Evolutionary conservation across 2,329 filamentous ascomycete species (phyloP), one percentile per base, ranked within the genome.

Genomic region (Pestalotiopsis sp.): DNA sequence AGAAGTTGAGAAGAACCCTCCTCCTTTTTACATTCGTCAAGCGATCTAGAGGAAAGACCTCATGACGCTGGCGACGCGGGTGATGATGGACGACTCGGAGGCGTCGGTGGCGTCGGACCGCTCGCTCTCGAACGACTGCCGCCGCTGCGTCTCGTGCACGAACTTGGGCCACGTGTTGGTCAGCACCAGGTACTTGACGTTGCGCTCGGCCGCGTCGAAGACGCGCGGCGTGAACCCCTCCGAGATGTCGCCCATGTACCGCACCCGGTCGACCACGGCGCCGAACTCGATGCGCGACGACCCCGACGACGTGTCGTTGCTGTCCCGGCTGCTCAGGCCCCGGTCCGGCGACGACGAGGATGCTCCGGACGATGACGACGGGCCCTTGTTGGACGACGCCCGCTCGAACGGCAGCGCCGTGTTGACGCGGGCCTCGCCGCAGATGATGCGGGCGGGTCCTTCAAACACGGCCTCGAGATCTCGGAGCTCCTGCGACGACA

Each of bases 161-260:
- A 86, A 89, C 74, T 86, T 88, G 38, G 86, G 86, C 90, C 90
- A 92, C 0, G 90, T 92, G 74, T 92, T 92, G 14, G 89, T 91
- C 69, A 91, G 80, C 2, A 92, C 89, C 5, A 92, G 82, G 69
- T 91, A 90, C 77, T 90, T 91, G 79, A 92, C 87, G 72, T 84
- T 86, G n/a, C 79, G 78, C 74, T 90, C 84, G 0, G 89, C 87
- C 4, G 80, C 82, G 72, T 91, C 88, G 73, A 92, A 92, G 2
- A 91, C 82, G 0, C 75, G 74, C 4, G 80, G 77, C 63, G 84
- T 79, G 67, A 91, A 92, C 0, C 70, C 78, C 0, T 79, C 77
- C 0, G 88, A 82, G 27, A 88, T 81, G 0, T 82, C 80, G 13
- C 83, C 84, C 39, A 66, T 69, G 41, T 75, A 75, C 63, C 73